Percentiles rank a stretch among this genome's conserved stretches.
These are phyloP conservation scores for Nicotiana otophora DNA, from an alignment of 257 asterid species.

Conservation along the genomic window DNA sequence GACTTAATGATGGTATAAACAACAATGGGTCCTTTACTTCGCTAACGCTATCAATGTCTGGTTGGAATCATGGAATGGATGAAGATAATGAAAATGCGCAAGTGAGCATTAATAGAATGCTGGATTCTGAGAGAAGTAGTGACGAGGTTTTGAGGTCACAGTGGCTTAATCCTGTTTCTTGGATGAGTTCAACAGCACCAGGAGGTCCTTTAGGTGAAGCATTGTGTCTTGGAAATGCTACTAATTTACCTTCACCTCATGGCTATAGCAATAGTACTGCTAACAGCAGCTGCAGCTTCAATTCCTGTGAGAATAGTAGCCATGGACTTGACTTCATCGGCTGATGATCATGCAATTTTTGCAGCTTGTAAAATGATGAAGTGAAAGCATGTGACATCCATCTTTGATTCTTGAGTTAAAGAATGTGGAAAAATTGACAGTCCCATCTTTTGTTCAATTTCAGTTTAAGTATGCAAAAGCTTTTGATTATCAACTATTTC, in stretches of 20 bases:
- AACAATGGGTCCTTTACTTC: conserved; percentile 25
- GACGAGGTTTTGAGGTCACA: conserved; percentile 16
- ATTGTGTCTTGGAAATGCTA: conserved; percentile 44
- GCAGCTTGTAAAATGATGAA: neutral
- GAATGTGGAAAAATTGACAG: neutral
- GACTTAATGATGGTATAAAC: conserved; percentile 7
- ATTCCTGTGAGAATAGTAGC: conserved; percentile 22
- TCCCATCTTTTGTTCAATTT: neutral
- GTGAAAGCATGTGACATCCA: neutral
- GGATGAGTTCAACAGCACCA: conserved; percentile 36
- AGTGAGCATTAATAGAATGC: conserved; percentile 17
- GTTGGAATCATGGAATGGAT: conserved; percentile 23
- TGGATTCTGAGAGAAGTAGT: conserved; percentile 11
- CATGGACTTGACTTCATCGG: conserved; percentile 28
- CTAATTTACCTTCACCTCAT: conserved; percentile 30
- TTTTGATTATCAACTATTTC: neutral
- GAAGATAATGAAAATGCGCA: conserved; percentile 14
- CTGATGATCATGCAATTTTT: conserved; percentile 13
- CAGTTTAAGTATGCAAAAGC: neutral
- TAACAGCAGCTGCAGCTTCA: conserved; percentile 44
- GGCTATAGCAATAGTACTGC: conserved; percentile 29
- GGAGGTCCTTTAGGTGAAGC: conserved; percentile 86
- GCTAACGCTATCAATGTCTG: conserved; percentile 44
- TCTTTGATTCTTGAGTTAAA: neutral
- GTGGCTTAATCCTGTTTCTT: conserved; percentile 26